phyloP scores from a whole-genome alignment of 768 basidiomycete genomes.

The Clitopilus passeckerianus region DNA sequence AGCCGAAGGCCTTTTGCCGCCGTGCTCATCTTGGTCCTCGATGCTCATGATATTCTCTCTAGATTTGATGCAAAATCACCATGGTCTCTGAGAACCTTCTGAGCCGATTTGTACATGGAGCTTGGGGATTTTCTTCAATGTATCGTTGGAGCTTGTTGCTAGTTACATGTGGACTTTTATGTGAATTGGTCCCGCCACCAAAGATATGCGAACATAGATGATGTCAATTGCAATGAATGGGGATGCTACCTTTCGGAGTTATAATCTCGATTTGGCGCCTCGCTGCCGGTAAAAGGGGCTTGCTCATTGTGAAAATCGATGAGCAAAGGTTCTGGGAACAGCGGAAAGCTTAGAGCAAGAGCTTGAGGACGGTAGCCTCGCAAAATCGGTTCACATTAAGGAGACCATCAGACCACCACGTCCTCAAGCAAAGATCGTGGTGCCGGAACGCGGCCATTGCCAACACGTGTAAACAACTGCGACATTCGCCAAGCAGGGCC shows the following conservation, averaged over 20 bases:
- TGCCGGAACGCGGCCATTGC: neutral
- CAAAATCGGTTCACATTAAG: neutral
- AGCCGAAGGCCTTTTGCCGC: neutral
- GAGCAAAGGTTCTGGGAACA: neutral
- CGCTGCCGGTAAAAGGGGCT: neutral
- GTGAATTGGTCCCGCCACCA: neutral
- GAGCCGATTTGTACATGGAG: neutral
- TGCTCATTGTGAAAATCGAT: neutral
- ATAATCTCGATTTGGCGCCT: neutral
- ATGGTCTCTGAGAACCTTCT: neutral
- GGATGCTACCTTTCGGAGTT: neutral
- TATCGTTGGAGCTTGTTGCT: neutral
- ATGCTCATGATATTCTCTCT: neutral
- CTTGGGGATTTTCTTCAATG: neutral
- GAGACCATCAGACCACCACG: neutral
- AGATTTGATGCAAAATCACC: neutral
- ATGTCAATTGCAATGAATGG: neutral
- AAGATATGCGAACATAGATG: neutral
- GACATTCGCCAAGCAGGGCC: neutral
- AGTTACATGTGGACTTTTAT: neutral
- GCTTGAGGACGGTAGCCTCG: neutral
- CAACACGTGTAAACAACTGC: slow-evolving; percentile 1
- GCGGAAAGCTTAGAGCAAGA: neutral
- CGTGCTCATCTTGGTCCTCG: no score
- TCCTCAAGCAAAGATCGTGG: neutral